phyloP scores from a whole-genome alignment of 2,329 filamentous ascomycete genomes.

The Ceratocystis cacaofunesta region DNA sequence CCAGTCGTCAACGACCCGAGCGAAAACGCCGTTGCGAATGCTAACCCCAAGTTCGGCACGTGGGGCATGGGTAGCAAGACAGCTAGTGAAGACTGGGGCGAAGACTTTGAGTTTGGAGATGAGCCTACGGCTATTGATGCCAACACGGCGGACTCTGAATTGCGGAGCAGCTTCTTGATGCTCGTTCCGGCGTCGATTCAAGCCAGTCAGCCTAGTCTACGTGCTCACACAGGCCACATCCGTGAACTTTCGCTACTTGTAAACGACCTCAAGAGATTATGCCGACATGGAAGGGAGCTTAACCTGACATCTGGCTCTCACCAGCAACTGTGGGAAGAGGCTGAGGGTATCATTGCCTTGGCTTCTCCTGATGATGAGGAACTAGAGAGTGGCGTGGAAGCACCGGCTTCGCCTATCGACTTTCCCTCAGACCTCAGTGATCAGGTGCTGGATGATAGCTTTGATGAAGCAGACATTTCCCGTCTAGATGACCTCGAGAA shows the following conservation, averaged over 20 bases:
- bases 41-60: slow-evolving; percentile 55
- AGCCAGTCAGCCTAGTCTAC: slow-evolving; percentile 67
- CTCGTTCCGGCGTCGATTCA: slow-evolving; percentile 67
- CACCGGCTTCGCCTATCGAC: slow-evolving; percentile 28
- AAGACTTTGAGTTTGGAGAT: slow-evolving; percentile 63
- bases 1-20: slow-evolving; percentile 52
- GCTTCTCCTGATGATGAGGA: slow-evolving; percentile 54
- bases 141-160: slow-evolving; percentile 23
- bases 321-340: slow-evolving; percentile 57
- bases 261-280: slow-evolving; percentile 67
- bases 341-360: slow-evolving; percentile 76
- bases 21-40: slow-evolving; percentile 25
- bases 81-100: slow-evolving; percentile 76
- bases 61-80: slow-evolving; percentile 70
- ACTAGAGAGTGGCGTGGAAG: slow-evolving; percentile 27
- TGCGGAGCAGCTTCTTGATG: slow-evolving; percentile 33
- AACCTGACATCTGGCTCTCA: slow-evolving; percentile 47
- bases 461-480: slow-evolving; percentile 8
- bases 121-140: slow-evolving; percentile 27
- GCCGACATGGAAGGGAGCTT: slow-evolving; percentile 53
- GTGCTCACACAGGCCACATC: slow-evolving; percentile 70
- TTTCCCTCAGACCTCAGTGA: slow-evolving; percentile 30
- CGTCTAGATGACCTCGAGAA: slow-evolving; percentile 6
- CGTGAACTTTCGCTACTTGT: slow-evolving; percentile 68
- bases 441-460: slow-evolving; percentile 24